phyloP scores from a whole-genome alignment of 768 basidiomycete genomes.

The Hygrocybe punicea region DNA sequence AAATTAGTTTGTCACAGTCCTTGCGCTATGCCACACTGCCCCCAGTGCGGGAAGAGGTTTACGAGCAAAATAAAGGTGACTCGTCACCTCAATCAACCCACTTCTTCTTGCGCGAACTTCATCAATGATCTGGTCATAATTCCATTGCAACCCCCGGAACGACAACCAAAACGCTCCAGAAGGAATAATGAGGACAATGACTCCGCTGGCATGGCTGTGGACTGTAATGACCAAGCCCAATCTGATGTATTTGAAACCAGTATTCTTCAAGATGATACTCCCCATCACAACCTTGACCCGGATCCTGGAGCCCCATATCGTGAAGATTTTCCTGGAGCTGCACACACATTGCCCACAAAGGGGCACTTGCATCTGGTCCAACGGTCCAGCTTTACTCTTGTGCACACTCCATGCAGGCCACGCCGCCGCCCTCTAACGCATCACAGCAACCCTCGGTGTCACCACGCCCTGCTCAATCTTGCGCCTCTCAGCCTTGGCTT shows the following conservation, averaged over 20 bases:
- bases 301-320: neutral
- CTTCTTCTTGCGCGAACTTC: neutral
- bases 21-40: neutral
- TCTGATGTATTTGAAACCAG: neutral
- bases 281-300: neutral
- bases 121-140: neutral
- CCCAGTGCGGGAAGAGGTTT: neutral
- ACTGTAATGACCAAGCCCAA: neutral
- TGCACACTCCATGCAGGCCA: no score
- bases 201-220: neutral
- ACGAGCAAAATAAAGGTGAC: neutral
- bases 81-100: neutral
- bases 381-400: no score
- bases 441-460: no score
- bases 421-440: no score
- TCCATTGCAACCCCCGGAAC: neutral
- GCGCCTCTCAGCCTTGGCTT: no score
- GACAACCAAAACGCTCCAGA: neutral
- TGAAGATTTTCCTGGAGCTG: slow-evolving; percentile 6
- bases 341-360: slow-evolving; percentile 4
- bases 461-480: no score
- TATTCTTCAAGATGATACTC: neutral
- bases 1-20: neutral
- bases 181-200: neutral
- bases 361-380: no score